A percentile compares a stretch with the other conserved stretches of the same genome.
Conservation (phyloP, 2,329 filamentous ascomycete genomes). For the Teratosphaeria pseudoeucalypti region DNA sequence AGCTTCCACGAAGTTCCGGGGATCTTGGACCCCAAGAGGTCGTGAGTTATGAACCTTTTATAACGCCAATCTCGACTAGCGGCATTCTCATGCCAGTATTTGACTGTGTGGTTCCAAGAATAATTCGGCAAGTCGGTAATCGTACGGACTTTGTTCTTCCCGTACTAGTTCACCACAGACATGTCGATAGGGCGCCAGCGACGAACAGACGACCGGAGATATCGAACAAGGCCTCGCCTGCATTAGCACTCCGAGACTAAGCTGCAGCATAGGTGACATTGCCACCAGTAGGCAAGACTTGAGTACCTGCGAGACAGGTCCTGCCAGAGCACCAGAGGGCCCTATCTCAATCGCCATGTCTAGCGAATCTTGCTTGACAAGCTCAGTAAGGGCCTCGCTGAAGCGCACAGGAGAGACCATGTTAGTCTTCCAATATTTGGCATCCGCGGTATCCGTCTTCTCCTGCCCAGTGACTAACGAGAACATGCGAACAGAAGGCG, state of each 20-base stretch:
- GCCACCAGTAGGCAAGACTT: neutral
- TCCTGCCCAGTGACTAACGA: slow-evolving; percentile 2
- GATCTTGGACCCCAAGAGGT: neutral
- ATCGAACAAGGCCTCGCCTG: neutral
- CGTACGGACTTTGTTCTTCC: neutral
- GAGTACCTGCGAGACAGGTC: neutral
- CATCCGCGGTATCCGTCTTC: neutral
- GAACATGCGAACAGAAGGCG: slow-evolving; percentile 2
- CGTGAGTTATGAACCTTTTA: neutral
- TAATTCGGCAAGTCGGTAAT: neutral
- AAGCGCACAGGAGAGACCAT: slow-evolving; percentile 37
- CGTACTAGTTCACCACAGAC: neutral
- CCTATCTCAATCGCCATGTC: neutral
- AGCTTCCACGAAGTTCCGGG: neutral
- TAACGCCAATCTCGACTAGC: neutral
- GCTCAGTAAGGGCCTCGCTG: slow-evolving; percentile 28
- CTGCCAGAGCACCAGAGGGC: neutral
- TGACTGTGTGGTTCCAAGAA: neutral
- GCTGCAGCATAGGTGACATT: neutral
- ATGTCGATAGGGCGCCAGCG: neutral
- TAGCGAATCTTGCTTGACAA: neutral
- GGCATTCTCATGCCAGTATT: neutral
- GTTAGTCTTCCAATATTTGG: slow-evolving; percentile 37
- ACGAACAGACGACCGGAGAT: neutral
- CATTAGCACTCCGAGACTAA: neutral